These are phyloP conservation scores for Dioszegia crocea DNA, from an alignment of 768 basidiomycete genomes.

Conservation along the genomic window DNA sequence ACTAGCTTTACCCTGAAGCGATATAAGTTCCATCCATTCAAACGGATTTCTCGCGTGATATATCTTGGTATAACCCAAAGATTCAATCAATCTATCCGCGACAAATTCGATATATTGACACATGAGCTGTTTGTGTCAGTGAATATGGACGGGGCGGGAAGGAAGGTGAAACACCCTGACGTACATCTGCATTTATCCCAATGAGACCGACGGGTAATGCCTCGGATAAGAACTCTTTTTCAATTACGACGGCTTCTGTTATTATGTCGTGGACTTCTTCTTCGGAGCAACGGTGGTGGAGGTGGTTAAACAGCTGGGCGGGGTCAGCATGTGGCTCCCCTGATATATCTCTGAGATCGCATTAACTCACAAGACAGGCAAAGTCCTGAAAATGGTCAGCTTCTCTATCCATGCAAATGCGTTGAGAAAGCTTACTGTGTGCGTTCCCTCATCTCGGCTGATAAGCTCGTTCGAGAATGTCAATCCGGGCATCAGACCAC, in stretches of 20 bases:
- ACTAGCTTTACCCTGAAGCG: slow-evolving; percentile 82
- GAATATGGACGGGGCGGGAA: background rate
- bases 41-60: slow-evolving; percentile 50
- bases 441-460: slow-evolving; percentile 44
- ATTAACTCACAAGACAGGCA: slow-evolving; percentile 30
- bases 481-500: slow-evolving; percentile 49
- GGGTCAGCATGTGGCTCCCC: background rate
- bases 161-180: background rate
- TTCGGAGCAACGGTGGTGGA: slow-evolving; percentile 33
- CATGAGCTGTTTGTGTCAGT: slow-evolving; percentile 37
- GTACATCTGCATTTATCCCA: slow-evolving; percentile 45
- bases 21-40: slow-evolving; percentile 81
- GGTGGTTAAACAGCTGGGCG: slow-evolving; percentile 35
- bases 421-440: slow-evolving; percentile 22
- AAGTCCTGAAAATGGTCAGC: slow-evolving; percentile 25
- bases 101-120: slow-evolving; percentile 51
- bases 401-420: background rate
- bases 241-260: slow-evolving; percentile 46
- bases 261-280: slow-evolving; percentile 44
- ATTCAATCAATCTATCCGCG: slow-evolving; percentile 46
- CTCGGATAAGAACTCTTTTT: slow-evolving; percentile 50
- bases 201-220: slow-evolving; percentile 46
- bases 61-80: slow-evolving; percentile 47
- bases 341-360: no score
- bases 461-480: slow-evolving; percentile 47